Percentiles rank a stretch among this genome's conserved stretches.
Evolutionary conservation across 2,329 filamentous ascomycete species (phyloP).

Genomic region (Tolypocladium tundrense): DNA sequence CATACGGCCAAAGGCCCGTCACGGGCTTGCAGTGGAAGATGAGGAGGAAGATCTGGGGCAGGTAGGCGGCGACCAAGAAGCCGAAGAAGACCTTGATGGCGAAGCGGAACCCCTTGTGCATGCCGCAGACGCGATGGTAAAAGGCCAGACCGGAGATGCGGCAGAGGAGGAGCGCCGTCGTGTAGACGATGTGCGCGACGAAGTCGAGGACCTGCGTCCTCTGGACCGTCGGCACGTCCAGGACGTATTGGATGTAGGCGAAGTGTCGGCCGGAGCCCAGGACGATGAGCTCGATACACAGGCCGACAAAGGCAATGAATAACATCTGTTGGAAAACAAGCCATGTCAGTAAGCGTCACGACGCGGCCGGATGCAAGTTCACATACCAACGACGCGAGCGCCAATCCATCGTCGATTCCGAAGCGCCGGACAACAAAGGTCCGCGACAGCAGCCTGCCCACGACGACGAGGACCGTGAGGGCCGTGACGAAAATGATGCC

Average conservation of each 20-base stretch:
- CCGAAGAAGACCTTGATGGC: constrained; percentile 24
- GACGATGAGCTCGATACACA: constrained; percentile 33
- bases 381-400: constrained; percentile 24
- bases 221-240: constrained; percentile 28
- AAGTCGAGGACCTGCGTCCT: constrained; percentile 38
- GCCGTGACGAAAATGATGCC: constrained; percentile 27
- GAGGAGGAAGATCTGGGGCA: constrained; percentile 38
- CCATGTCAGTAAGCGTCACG: constrained; percentile 1
- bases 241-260: constrained; percentile 34
- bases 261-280: constrained; percentile 37
- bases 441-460: constrained; percentile 22
- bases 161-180: constrained; percentile 36
- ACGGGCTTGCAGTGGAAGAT: constrained; percentile 41
- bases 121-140: constrained; percentile 33
- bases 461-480: constrained; percentile 22
- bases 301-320: constrained; percentile 30
- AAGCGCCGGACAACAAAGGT: constrained; percentile 24
- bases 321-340: constrained; percentile 13
- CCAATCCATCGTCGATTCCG: constrained; percentile 27
- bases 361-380: neutral
- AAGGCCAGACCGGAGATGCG: constrained; percentile 42
- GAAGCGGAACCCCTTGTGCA: constrained; percentile 23
- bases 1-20: constrained; percentile 41
- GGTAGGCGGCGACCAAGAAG: constrained; percentile 28
- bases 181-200: constrained; percentile 40